Percentiles rank a stretch among this genome's conserved stretches.
Conservation (phyloP, 1,139 yeast species). For the Magnusiomyces suaveolens region DNA sequence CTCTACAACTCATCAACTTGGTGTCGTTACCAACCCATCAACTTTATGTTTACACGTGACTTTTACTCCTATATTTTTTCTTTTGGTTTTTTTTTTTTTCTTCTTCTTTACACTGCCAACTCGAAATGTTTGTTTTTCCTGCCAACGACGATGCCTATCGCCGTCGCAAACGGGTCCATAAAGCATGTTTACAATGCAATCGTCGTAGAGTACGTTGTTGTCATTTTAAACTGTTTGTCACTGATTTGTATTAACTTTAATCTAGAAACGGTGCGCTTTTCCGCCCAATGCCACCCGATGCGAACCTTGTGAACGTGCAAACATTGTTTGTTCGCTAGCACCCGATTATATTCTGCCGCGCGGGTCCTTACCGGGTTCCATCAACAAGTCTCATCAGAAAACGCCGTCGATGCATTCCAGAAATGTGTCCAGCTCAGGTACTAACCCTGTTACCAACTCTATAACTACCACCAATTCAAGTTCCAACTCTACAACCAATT, state of each 20-base stretch:
- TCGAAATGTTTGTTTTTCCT: conserved; percentile 48
- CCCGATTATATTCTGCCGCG: conserved; percentile 27
- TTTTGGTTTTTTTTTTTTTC: no score
- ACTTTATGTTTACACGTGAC: no score
- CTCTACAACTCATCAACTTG: no score
- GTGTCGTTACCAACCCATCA: no score
- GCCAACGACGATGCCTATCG: conserved; percentile 49
- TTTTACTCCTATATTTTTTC: no score
- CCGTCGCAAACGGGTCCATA: conserved; percentile 44
- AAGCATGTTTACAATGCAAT: conserved; percentile 45
- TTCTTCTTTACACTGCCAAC: no score
- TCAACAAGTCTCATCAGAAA: not conserved
- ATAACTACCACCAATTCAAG: no score
- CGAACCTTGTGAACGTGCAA: conserved; percentile 29
- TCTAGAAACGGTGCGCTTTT: conserved; percentile 28
- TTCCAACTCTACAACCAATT: not conserved
- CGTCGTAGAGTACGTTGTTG: conserved; percentile 28
- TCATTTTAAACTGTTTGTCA: no score
- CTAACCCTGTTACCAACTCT: not conserved
- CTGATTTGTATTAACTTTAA: no score
- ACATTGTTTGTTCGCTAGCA: conserved; percentile 28
- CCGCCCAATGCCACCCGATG: conserved; percentile 26
- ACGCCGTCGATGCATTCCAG: no score
- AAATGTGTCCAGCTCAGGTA: not conserved
- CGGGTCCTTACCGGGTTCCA: conserved; percentile 2